These are phyloP conservation scores for Leccinum laetum DNA, from an alignment of 1,284 basidiomycete genomes.

Conservation along the genomic window DNA sequence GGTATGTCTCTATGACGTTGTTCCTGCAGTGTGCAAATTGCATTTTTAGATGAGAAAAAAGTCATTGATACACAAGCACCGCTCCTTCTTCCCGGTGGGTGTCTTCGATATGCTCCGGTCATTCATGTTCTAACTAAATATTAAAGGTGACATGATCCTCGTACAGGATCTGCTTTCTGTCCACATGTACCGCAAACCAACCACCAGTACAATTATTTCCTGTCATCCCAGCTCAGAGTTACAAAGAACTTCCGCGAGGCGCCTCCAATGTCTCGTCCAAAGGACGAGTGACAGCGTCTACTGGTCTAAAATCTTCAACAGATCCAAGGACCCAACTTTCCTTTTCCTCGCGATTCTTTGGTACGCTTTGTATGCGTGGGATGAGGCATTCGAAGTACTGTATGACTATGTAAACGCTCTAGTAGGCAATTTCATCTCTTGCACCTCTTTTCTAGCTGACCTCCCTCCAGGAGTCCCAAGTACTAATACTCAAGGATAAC, in stretches of 20 bases:
- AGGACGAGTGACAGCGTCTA: constrained; percentile 46
- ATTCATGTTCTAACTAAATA: not conserved
- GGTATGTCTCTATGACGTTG: constrained; percentile 9
- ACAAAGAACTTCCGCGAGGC: constrained; percentile 33
- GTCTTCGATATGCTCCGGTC: not conserved
- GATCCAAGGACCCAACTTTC: constrained; percentile 51
- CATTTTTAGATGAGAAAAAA: constrained; percentile 26
- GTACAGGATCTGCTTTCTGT: constrained; percentile 38
- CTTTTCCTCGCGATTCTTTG: constrained; percentile 52
- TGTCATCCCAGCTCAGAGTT: constrained; percentile 37
- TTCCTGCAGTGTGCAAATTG: not conserved
- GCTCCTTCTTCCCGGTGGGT: constrained; percentile 35
- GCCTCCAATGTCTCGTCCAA: constrained; percentile 35
- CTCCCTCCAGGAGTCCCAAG: constrained; percentile 40
- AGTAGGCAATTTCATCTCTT: constrained; percentile 29
- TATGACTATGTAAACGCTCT: constrained; percentile 46
- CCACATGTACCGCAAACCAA: constrained; percentile 38
- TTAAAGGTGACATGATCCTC: constrained; percentile 26
- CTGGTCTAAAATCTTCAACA: constrained; percentile 52
- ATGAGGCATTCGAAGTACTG: constrained; percentile 51
- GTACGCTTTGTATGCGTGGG: constrained; percentile 61
- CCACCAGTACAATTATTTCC: constrained; percentile 41
- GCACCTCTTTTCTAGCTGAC: not conserved
- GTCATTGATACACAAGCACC: constrained; percentile 54
- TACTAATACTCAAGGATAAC: constrained; percentile 41